phyloP scores from a whole-genome alignment of 805 yeast genomes.

The Scheffersomyces spartinae region DNA sequence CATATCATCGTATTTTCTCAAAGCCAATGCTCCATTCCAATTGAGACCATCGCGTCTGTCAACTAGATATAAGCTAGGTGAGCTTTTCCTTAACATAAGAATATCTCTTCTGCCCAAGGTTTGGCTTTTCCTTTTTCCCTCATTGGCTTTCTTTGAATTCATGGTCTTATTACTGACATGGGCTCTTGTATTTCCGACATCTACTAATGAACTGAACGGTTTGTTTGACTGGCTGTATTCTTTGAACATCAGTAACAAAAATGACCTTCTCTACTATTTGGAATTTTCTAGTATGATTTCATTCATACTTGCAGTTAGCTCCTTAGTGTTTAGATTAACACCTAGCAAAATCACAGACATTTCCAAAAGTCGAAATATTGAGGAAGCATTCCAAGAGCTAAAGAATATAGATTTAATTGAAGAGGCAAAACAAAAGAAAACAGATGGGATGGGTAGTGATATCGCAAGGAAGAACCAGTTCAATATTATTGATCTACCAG shows the following conservation, averaged over 20 bases:
- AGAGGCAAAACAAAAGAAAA: too few species aligned
- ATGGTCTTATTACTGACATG: too few species aligned
- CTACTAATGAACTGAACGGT: too few species aligned
- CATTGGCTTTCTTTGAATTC: too few species aligned
- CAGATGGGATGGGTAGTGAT: too few species aligned
- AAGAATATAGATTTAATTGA: too few species aligned
- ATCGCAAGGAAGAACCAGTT: constrained; percentile 12
- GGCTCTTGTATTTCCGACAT: too few species aligned
- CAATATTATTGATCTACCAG: constrained; percentile 17
- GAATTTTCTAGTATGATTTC: constrained; percentile 43
- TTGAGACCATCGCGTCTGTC: constrained; percentile 10
- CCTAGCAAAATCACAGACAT: constrained; percentile 2
- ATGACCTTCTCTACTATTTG: constrained; percentile 39
- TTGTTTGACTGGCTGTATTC: too few species aligned
- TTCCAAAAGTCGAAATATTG: too few species aligned
- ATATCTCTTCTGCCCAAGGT: too few species aligned
- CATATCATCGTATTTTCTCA: constrained; percentile 13
- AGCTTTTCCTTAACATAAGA: constrained; percentile 18
- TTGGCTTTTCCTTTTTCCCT: too few species aligned
- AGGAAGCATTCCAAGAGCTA: too few species aligned
- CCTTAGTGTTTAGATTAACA: constrained; percentile 8
- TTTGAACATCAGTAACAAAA: constrained; percentile 13
- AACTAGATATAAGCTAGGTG: constrained; percentile 19
- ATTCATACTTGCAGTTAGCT: constrained; percentile 36
- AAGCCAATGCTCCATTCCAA: constrained; percentile 5